Percentiles rank a stretch among this genome's conserved stretches.
These are phyloP conservation scores for Neurospora sp. DNA, from an alignment of 495 filamentous ascomycete genomes.

Conservation along the genomic window DNA sequence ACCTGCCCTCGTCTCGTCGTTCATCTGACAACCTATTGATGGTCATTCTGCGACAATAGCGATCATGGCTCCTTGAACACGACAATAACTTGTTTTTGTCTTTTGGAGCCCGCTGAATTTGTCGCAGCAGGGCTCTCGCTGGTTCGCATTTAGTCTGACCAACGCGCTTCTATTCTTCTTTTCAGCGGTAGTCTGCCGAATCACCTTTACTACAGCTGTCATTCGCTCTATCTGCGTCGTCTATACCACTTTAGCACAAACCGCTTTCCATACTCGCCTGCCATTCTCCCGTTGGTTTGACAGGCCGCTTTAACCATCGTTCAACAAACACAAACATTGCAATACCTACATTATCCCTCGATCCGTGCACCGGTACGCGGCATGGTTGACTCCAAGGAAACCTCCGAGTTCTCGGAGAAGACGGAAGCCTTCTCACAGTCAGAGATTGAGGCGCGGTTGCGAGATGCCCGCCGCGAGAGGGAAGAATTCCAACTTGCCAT, in stretches of 20 bases:
- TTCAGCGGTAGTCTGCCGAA: background rate
- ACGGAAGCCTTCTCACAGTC: slow-evolving; percentile 42
- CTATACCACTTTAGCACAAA: background rate
- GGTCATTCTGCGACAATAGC: slow-evolving; percentile 20
- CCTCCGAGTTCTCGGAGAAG: slow-evolving; percentile 32
- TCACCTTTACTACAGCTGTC: background rate
- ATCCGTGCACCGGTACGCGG: slow-evolving; percentile 3
- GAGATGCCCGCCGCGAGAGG: slow-evolving; percentile 23
- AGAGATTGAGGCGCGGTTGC: slow-evolving; percentile 29
- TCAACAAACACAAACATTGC: background rate
- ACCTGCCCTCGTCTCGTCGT: slow-evolving; percentile 12
- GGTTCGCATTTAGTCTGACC: background rate
- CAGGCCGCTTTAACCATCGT: background rate
- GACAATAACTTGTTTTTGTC: background rate
- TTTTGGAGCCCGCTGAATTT: background rate
- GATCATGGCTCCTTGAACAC: background rate
- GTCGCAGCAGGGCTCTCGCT: slow-evolving; percentile 2
- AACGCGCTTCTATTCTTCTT: slow-evolving; percentile 1
- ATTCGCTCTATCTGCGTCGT: slow-evolving; percentile 7
- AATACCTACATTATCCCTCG: background rate
- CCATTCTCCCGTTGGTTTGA: slow-evolving; percentile 1
- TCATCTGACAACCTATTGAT: slow-evolving; percentile 26
- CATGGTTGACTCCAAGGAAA: slow-evolving; percentile 30
- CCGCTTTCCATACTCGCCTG: background rate
- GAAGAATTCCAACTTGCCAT: slow-evolving; percentile 22